Base-by-base conservation (phyloP, 2,329 filamentous ascomycete species). In the Tolypocladium ovalisporum region DNA sequence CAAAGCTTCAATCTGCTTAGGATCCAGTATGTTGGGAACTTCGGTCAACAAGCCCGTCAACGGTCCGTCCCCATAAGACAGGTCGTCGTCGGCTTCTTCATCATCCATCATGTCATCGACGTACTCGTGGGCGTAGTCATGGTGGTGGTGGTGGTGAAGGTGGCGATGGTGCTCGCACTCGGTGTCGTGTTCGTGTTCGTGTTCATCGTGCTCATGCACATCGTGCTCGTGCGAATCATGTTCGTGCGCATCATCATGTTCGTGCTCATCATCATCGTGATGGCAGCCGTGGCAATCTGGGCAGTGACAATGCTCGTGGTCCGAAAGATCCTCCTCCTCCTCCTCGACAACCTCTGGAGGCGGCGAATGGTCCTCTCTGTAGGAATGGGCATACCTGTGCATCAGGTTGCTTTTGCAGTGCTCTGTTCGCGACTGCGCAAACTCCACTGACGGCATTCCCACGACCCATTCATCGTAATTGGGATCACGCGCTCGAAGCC, bases 1-100 rank as follows among this genome's bases (percentile, higher is more conserved):
- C 56, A 97, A 76, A 7, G 94, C 92, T 71, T 97, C 93, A 56
- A 97, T 97, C 72, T 97, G 93, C 57, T 91, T 92, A 0, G 93
- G 93, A 49, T 95, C 92, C 35, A 97, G 79, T 40, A 97, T 96
- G 63, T 97, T 88, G 35, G 93, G 93, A 15, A 97, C 90, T 69
- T 97, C 93, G 0, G 93, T 97, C 57, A 97, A 76, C 17, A 97
- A 76, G 15, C 93, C 93, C 22, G 90, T 88, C 67, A 89, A 80
- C 27, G 89, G 87, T 4, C 89, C 89, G 62, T 91, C 86, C 19
- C 82, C 85, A 63, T 88, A 88, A n/a, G 88, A 89, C 62, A 90
- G 87, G 65, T 91, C 87, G 60, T 91, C 88, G 56, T 86, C 83
- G 17, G 80, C 80, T 52, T 87, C 84, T 55, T 88, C 85, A n/a